A percentile compares a stretch with the other conserved stretches of the same genome.
These are phyloP conservation scores for Colletotrichum filicis DNA, from an alignment of 2,329 filamentous ascomycete species.

Conservation along the genomic window DNA sequence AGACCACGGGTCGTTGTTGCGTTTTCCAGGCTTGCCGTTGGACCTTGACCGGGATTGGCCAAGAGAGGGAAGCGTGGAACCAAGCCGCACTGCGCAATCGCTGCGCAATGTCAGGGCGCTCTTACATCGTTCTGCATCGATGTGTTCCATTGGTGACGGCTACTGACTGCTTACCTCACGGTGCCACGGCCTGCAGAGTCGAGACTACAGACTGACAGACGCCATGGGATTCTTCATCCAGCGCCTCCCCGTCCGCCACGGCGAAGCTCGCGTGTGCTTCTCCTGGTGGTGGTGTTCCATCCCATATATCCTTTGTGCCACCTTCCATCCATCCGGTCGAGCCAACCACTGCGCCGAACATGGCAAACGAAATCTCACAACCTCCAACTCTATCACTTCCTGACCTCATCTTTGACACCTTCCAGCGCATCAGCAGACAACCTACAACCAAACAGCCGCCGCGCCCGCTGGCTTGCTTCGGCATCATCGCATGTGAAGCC, in stretches of 20 bases:
- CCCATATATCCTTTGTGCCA: slow-evolving; percentile 21
- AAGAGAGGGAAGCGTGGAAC: slow-evolving; percentile 13
- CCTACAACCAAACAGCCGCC: slow-evolving; percentile 1
- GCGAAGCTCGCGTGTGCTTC: neutral
- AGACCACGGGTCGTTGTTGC: slow-evolving; percentile 12
- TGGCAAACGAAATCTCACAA: slow-evolving; percentile 8
- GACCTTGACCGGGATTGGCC: slow-evolving; percentile 7
- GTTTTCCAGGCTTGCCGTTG: slow-evolving; percentile 7
- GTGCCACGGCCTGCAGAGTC: neutral
- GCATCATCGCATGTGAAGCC: slow-evolving; percentile 24
- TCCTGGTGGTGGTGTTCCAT: slow-evolving; percentile 6
- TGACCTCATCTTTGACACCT: slow-evolving; percentile 23
- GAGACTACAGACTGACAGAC: neutral
- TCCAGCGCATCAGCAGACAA: slow-evolving; percentile 28
- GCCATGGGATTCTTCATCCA: slow-evolving; percentile 18
- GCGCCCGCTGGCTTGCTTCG: neutral
- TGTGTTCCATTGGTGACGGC: neutral
- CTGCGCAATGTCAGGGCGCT: slow-evolving; percentile 12
- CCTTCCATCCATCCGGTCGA: slow-evolving; percentile 31
- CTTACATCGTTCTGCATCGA: slow-evolving; percentile 11
- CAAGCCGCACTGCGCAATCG: slow-evolving; percentile 7
- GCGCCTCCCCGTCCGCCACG: slow-evolving; percentile 14
- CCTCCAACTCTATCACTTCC: slow-evolving; percentile 15
- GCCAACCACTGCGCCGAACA: slow-evolving; percentile 7
- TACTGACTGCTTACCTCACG: neutral